phyloP scores from a whole-genome alignment of 129 eudicot genomes.

The carrot (Daucus carota) region DNA sequence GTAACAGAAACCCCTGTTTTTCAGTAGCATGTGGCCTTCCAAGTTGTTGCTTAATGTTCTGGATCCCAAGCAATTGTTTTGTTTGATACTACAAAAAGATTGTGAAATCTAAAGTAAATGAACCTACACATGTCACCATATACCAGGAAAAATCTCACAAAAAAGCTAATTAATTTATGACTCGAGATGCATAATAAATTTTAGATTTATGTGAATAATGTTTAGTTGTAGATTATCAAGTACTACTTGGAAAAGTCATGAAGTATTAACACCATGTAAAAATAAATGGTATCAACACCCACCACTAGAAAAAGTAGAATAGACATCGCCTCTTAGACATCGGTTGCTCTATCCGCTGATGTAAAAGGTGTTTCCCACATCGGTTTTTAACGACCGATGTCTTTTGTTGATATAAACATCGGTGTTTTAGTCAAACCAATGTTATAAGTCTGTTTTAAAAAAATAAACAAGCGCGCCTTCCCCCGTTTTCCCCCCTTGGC shows the following conservation, averaged over 20 bases:
- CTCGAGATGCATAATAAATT: neutral
- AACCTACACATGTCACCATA: neutral
- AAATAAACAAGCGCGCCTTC: too few relatives aligned
- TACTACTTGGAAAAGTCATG: neutral
- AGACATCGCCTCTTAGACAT: too few relatives aligned
- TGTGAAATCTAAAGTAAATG: neutral
- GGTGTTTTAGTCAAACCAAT: too few relatives aligned
- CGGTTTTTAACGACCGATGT: too few relatives aligned
- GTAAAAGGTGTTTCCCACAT: too few relatives aligned
- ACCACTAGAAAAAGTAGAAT: too few relatives aligned
- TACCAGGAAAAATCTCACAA: neutral
- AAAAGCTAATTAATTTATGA: neutral
- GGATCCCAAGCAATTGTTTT: constrained; percentile 59
- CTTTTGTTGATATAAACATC: too few relatives aligned
- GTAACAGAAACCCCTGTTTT: constrained; percentile 61
- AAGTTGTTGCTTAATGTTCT: constrained; percentile 36
- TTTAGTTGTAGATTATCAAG: neutral
- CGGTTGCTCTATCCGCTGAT: too few relatives aligned
- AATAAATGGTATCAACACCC: too few relatives aligned
- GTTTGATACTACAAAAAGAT: constrained; percentile 35
- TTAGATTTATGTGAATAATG: neutral
- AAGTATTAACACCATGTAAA: neutral
- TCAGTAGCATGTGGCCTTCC: constrained; percentile 50
- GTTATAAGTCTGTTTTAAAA: too few relatives aligned
- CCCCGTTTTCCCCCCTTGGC: too few relatives aligned